A percentile compares a stretch with the other conserved stretches of the same genome.
These are phyloP conservation scores for Smallanthus sonchifolius DNA, from an alignment of 129 eudicot genomes.

Conservation along the genomic window DNA sequence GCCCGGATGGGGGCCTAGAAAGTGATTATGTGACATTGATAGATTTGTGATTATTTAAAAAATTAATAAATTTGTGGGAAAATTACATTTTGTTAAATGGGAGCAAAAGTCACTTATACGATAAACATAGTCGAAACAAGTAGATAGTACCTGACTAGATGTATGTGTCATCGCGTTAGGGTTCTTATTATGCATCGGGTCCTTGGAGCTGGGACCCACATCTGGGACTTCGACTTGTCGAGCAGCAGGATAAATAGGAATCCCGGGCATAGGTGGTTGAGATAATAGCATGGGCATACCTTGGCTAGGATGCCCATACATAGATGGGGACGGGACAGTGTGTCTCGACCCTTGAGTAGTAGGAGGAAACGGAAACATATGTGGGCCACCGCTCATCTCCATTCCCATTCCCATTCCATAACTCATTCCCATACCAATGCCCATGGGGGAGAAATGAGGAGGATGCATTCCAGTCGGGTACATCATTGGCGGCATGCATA, in stretches of 20 bases:
- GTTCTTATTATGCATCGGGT: conserved; percentile 23
- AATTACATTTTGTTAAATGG: not conserved
- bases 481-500: conserved; percentile 94
- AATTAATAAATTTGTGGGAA: not conserved
- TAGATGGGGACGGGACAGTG: conserved; percentile 32
- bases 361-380: conserved; percentile 43
- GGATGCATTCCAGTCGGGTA: conserved; percentile 78
- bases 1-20: not conserved
- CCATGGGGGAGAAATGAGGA: conserved; percentile 79
- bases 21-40: not conserved
- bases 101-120: not conserved
- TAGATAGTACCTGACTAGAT: conserved; percentile 51
- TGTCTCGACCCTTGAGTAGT: conserved; percentile 46
- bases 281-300: conserved; percentile 57
- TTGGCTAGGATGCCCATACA: conserved; percentile 38
- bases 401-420: conserved; percentile 63
- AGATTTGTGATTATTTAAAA: not conserved
- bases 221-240: conserved; percentile 23
- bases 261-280: conserved; percentile 43
- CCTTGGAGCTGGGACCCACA: conserved; percentile 36
- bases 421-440: conserved; percentile 73
- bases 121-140: not conserved
- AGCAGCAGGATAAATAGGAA: conserved; percentile 34
- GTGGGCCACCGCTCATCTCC: conserved; percentile 52
- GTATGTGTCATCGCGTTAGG: conserved; percentile 26